A percentile compares a stretch with the other conserved stretches of the same genome.
phyloP scores from a whole-genome alignment of 768 basidiomycete genomes.

The Russula ochroleuca region DNA sequence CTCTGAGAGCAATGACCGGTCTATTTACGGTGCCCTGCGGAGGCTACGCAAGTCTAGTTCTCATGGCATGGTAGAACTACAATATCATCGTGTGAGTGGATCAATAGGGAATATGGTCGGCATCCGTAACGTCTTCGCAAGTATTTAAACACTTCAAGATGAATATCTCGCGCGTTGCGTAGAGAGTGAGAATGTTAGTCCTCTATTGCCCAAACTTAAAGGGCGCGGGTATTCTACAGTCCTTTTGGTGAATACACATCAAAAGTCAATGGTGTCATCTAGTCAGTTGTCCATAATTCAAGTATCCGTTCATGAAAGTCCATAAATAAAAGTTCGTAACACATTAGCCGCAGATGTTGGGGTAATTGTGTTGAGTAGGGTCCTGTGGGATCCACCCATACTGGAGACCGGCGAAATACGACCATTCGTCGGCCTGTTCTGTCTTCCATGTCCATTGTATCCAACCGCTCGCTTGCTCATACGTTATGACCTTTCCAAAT shows the following conservation, averaged over 20 bases:
- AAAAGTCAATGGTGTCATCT: background rate
- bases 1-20: too few species aligned
- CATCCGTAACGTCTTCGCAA: too few species aligned
- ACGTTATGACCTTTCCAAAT: constrained; percentile 43
- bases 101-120: background rate
- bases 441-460: constrained; percentile 84
- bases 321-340: background rate
- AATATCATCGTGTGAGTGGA: too few species aligned
- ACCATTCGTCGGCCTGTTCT: constrained; percentile 84
- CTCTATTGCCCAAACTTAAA: background rate
- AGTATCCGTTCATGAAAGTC: background rate
- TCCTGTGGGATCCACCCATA: constrained; percentile 81
- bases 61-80: too few species aligned
- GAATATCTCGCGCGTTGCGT: background rate
- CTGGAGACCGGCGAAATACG: constrained; percentile 73
- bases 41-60: too few species aligned
- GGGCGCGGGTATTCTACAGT: background rate
- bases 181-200: background rate
- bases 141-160: too few species aligned
- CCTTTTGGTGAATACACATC: background rate
- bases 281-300: background rate
- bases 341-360: constrained; percentile 50
- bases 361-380: constrained; percentile 51
- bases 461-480: constrained; percentile 67
- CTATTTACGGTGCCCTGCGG: too few species aligned